Percentiles rank a stretch among this genome's conserved stretches.
Conservation (phyloP, 208 protist species). For the Tritrichomonas foetus region DNA sequence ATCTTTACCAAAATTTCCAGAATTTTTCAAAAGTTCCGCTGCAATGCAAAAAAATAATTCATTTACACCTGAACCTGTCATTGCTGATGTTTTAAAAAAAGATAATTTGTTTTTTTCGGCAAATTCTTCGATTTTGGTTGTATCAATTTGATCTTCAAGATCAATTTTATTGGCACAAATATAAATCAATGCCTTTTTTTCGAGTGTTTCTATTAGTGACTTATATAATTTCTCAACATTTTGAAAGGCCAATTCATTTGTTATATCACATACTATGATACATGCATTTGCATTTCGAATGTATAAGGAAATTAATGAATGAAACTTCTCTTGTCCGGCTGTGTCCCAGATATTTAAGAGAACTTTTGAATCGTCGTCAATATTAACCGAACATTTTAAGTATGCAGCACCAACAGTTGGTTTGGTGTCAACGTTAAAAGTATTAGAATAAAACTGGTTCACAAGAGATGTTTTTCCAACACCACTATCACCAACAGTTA, state of each 20-base stretch:
- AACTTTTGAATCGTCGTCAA: background rate
- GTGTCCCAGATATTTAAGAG: background rate
- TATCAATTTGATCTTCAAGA: background rate
- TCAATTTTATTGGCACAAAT: conserved; percentile 33
- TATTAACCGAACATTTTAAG: background rate
- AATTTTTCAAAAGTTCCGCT: background rate
- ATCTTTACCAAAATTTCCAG: too few relatives aligned
- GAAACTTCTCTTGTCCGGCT: background rate
- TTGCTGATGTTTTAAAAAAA: background rate
- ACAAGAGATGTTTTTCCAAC: conserved; percentile 1
- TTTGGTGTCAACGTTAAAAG: background rate
- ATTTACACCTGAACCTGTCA: background rate
- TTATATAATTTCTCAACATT: too few relatives aligned
- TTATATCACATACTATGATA: background rate
- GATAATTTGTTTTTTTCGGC: background rate
- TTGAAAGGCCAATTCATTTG: too few relatives aligned
- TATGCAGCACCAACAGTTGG: background rate
- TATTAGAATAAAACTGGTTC: background rate
- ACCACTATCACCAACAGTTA: background rate
- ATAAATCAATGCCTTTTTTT: too few relatives aligned
- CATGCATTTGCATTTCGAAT: background rate
- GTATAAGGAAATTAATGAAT: background rate
- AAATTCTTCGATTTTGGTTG: background rate
- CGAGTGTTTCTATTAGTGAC: too few relatives aligned
- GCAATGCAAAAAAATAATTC: background rate